These are phyloP conservation scores for Vitis rotundifolia DNA, from an alignment of 164 flowering plant genomes.

Conservation along the genomic window DNA sequence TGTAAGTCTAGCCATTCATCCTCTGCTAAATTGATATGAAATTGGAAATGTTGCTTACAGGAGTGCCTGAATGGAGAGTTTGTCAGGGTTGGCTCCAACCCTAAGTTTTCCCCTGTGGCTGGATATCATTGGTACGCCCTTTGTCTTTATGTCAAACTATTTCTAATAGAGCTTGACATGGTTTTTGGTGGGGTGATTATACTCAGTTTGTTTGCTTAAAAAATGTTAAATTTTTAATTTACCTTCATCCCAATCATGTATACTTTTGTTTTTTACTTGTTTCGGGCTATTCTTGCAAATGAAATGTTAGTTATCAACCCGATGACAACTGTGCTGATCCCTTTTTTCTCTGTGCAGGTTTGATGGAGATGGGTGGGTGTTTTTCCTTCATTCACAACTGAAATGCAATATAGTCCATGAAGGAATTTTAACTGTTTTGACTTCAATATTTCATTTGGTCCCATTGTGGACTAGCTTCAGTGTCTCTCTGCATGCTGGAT, in stretches of 20 bases:
- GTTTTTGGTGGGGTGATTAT: too few relatives aligned
- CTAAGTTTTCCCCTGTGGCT: conserved; percentile 88
- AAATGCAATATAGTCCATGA: not conserved
- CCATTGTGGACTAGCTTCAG: conserved; percentile 4
- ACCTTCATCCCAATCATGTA: too few relatives aligned
- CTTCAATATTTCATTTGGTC: not conserved
- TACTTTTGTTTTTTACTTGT: not conserved
- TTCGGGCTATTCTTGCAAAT: not conserved
- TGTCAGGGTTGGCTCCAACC: conserved; percentile 94
- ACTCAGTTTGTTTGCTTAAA: too few relatives aligned
- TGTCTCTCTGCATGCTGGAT: not conserved
- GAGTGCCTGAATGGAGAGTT: conserved; percentile 97
- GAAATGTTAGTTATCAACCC: not conserved
- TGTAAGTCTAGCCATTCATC: too few relatives aligned
- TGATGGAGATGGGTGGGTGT: conserved; percentile 95
- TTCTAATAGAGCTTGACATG: not conserved
- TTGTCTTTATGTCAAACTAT: not conserved
- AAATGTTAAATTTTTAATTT: too few relatives aligned
- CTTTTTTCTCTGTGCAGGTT: conserved; percentile 69
- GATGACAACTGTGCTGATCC: not conserved
- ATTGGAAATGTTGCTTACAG: conserved; percentile 24
- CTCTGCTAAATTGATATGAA: too few relatives aligned
- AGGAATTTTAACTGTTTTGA: not conserved
- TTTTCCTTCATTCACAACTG: conserved; percentile 12
- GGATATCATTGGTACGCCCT: conserved; percentile 82